A percentile compares a stretch with the other conserved stretches of the same genome.
Evolutionary conservation across 108 stramenopile species (phyloP).

Genomic region (Conticribra weissflogii): DNA sequence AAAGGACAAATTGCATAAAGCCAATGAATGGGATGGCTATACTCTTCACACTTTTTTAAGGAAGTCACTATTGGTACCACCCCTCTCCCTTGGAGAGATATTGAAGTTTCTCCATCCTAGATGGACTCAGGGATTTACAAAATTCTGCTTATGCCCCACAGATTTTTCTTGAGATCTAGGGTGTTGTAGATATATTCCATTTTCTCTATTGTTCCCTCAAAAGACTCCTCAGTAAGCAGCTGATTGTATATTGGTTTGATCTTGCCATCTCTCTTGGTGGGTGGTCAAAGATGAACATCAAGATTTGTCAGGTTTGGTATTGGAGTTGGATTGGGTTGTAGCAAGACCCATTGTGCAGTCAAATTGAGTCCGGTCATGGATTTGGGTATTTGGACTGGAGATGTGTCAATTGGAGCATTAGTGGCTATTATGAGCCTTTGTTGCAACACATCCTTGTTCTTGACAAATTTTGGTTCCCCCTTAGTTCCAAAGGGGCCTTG

Average conservation of each 20-base stretch:
- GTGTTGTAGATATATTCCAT: no score
- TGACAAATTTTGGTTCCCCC: conserved; percentile 1
- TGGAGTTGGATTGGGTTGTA: conserved; percentile 4
- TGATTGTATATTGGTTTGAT: conserved; percentile 9
- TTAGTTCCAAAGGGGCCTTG: conserved; percentile 13
- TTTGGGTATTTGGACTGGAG: no score
- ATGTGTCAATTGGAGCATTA: conserved; percentile 15
- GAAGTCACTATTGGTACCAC: no score
- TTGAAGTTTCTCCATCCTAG: no score
- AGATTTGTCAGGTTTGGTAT: conserved; percentile 12
- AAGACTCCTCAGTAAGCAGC: conserved; percentile 1
- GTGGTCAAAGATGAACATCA: conserved; percentile 20
- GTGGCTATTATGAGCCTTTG: not conserved
- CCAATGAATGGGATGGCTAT: no score
- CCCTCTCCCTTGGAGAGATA: no score
- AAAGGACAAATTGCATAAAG: no score
- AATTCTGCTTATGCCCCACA: no score
- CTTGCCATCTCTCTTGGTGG: conserved; percentile 15
- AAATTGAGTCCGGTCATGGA: conserved; percentile 9
- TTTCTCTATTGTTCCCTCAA: conserved; percentile 13
- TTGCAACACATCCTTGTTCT: not conserved
- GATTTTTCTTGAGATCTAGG: no score
- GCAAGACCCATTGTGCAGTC: conserved; percentile 15
- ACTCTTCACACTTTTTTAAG: no score
- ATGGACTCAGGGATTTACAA: no score